Evolutionary conservation across 2,329 filamentous ascomycete species (phyloP).

Genomic region (Diaporthe sp.): DNA sequence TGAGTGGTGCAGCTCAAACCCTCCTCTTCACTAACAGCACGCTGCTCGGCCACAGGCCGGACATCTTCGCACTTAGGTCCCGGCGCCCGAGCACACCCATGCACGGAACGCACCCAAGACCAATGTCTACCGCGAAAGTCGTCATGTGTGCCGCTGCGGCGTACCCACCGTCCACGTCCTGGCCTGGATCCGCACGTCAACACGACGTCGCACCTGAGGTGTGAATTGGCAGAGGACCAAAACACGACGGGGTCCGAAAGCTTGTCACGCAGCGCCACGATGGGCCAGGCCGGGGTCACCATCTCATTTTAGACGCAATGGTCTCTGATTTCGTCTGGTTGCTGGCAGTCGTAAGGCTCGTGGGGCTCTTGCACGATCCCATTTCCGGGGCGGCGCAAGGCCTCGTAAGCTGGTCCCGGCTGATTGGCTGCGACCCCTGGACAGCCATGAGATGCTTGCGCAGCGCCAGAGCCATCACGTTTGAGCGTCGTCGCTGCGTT

Average conservation of each 20-base stretch:
- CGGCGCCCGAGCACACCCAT: not conserved
- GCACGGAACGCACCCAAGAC: conserved; percentile 6
- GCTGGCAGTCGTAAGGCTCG: conserved; percentile 31
- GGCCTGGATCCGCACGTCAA: not conserved
- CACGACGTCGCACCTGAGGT: conserved; percentile 8
- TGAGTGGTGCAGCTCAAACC: not conserved
- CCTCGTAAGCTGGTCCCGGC: conserved; percentile 49
- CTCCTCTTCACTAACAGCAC: not conserved
- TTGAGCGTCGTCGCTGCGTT: conserved; percentile 9
- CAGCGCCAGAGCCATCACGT: conserved; percentile 29
- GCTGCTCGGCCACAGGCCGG: not conserved
- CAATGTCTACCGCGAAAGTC: not conserved
- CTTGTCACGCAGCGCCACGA: conserved; percentile 19
- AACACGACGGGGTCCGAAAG: conserved; percentile 7
- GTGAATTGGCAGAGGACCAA: not conserved
- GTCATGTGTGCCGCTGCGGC: not conserved
- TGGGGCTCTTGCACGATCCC: conserved; percentile 32
- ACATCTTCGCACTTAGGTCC: not conserved
- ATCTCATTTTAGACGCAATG: not conserved
- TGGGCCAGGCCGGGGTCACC: conserved; percentile 4
- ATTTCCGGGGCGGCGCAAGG: conserved; percentile 43
- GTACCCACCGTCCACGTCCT: not conserved
- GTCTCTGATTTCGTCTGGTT: conserved; percentile 7
- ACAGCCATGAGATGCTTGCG: conserved; percentile 38
- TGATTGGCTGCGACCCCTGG: conserved; percentile 45